Conservation (phyloP, 345 rosid species). For the Eucalyptus dawsonii region DNA sequence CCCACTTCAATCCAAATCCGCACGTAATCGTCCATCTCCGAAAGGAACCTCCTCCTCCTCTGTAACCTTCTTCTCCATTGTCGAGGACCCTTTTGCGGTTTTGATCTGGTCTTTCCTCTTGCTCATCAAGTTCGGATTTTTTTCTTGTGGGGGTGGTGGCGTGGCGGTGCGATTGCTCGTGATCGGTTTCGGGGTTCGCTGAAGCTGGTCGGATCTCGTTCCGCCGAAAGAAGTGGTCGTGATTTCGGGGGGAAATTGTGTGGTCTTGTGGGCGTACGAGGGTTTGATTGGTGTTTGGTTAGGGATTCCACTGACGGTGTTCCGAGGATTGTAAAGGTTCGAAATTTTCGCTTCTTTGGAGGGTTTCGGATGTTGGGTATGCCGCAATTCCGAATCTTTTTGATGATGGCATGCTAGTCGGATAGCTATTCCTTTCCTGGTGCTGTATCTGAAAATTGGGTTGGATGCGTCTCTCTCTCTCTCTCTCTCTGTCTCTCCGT, state of each 20-base stretch:
- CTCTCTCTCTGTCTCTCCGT: neutral
- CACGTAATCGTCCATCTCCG: neutral
- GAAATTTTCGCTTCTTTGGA: neutral
- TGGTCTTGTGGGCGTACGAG: neutral
- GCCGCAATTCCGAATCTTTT: neutral
- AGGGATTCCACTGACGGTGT: neutral
- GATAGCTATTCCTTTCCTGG: neutral
- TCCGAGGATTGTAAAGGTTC: neutral
- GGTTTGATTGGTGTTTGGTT: neutral
- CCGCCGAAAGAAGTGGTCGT: neutral
- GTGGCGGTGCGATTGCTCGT: neutral
- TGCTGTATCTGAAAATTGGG: neutral
- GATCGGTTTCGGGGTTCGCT: neutral
- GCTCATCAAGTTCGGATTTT: neutral
- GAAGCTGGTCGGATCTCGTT: neutral
- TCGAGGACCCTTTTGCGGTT: neutral
- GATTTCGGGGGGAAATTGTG: neutral
- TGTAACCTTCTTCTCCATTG: neutral
- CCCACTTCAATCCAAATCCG: neutral
- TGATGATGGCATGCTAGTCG: neutral
- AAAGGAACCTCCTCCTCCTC: neutral
- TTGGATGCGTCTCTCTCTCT: neutral
- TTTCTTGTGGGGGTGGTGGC: neutral
- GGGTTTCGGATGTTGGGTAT: neutral
- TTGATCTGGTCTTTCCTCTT: neutral